Conservation (phyloP, 2,329 filamentous ascomycete species). For the Stachybotrys echinatus region DNA sequence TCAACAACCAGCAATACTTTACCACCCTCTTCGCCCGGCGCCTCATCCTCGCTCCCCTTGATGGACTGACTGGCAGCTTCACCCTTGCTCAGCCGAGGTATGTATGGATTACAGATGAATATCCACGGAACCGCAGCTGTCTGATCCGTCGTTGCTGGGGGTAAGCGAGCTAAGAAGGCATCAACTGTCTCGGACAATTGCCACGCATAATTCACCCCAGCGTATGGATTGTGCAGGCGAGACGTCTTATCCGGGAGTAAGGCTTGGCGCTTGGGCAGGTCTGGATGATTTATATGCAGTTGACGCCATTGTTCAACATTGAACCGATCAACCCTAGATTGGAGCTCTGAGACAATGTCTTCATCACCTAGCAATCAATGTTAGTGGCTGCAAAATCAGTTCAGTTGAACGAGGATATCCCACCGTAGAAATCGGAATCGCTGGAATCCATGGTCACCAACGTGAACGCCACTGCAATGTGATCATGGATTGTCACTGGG, state of each 20-base stretch:
- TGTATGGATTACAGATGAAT: constrained; percentile 62
- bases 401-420: not conserved
- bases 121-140: constrained; percentile 58
- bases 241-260: constrained; percentile 12
- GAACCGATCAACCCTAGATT: constrained; percentile 45
- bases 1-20: constrained; percentile 44
- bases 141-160: constrained; percentile 55
- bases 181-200: constrained; percentile 59
- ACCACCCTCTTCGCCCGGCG: constrained; percentile 37
- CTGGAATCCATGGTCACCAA: constrained; percentile 30
- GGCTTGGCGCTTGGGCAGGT: constrained; percentile 14
- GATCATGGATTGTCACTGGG: too few species aligned
- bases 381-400: not conserved
- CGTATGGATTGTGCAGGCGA: constrained; percentile 53
- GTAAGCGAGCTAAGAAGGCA: constrained; percentile 63
- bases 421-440: constrained; percentile 55
- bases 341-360: constrained; percentile 38
- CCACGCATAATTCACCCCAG: constrained; percentile 49
- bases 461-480: not conserved
- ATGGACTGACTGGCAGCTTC: constrained; percentile 28
- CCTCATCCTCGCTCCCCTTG: constrained; percentile 44
- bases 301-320: constrained; percentile 40
- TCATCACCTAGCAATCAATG: constrained; percentile 40
- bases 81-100: constrained; percentile 26
- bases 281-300: constrained; percentile 18